Base-by-base conservation (phyloP, 257 asterid genomes). In the Solanum gracilifrons region DNA sequence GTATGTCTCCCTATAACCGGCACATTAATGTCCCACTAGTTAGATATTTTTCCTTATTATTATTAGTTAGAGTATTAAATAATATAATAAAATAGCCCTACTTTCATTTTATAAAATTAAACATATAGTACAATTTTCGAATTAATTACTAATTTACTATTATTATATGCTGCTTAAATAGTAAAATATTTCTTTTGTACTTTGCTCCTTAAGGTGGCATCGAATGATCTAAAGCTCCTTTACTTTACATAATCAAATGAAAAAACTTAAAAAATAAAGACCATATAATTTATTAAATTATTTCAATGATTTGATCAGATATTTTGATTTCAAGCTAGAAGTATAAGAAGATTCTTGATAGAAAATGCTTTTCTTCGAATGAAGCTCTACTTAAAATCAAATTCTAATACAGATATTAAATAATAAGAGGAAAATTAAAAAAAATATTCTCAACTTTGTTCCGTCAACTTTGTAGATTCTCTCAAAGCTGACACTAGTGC, bases 191-290 rank as follows among this genome's bases (percentile, higher is more conserved):
- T 43, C 25, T 79, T 77, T 79, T 7, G 37, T 79, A 41, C 84
- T 41, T 79, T 41, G 64, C 37, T 43, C 84, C 84, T 79, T n/a
- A 79, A 41, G 36, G 84, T 79, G 84, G 84, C 84, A 79, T 79
- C 64, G 37, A 79, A 79, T 41, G 84, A 79, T 79, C 37, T 31
- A 79, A 79, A 79, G 64, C 64, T 41, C 84, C 16, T 41, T 41
- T 77, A 77, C 64, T 41, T 77, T 79, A 79, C 11, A 10, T 43
- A 25, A 43, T 79, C 6, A 79, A 79, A 25, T 41, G 60, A 9
- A 5, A 66, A 27, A 48, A 15, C 9, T 48, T 15, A 10, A 2
- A 31, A 41, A 79, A n/a, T 51, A n/a, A 76, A n/a, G 13, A 77
- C 1, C n/a, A 25, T 13, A 8, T n/a, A 41, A 15, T 41, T 12